phyloP scores from a whole-genome alignment of 2,329 filamentous ascomycete species.

The Didymella pomorum region DNA sequence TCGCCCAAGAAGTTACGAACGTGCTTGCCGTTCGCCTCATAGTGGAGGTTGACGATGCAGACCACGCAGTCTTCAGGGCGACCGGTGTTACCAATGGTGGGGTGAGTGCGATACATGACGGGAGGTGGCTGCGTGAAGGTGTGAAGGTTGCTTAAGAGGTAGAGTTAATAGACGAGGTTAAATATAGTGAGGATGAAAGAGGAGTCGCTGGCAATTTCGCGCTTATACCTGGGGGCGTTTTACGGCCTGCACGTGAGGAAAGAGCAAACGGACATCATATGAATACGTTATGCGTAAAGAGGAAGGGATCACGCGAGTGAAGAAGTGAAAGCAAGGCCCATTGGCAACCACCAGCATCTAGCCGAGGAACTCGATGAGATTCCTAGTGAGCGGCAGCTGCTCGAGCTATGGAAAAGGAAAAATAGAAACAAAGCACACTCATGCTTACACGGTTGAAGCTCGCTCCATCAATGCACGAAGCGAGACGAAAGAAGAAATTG shows the following conservation, averaged over 20 bases:
- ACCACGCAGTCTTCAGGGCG: constrained; percentile 3
- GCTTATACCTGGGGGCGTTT: neutral
- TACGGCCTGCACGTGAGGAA: neutral
- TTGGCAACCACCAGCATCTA: neutral
- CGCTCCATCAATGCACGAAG: neutral
- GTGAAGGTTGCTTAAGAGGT: neutral
- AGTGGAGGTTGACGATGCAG: constrained; percentile 7
- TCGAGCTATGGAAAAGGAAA: neutral
- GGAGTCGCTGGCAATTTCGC: neutral
- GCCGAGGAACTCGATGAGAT: neutral
- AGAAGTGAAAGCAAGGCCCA: neutral
- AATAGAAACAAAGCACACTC: neutral
- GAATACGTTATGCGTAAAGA: neutral
- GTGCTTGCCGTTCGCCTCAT: neutral
- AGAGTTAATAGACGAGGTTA: neutral
- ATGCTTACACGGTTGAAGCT: too few species aligned
- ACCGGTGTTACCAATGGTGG: neutral
- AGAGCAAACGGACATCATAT: neutral
- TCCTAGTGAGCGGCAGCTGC: neutral
- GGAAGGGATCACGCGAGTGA: neutral
- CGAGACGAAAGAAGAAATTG: neutral
- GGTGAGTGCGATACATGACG: neutral
- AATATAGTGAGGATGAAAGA: neutral
- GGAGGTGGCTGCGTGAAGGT: neutral
- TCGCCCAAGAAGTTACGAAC: neutral